Evolutionary conservation across 805 yeast species (phyloP).

Genomic region (Kuraishia ogatae): DNA sequence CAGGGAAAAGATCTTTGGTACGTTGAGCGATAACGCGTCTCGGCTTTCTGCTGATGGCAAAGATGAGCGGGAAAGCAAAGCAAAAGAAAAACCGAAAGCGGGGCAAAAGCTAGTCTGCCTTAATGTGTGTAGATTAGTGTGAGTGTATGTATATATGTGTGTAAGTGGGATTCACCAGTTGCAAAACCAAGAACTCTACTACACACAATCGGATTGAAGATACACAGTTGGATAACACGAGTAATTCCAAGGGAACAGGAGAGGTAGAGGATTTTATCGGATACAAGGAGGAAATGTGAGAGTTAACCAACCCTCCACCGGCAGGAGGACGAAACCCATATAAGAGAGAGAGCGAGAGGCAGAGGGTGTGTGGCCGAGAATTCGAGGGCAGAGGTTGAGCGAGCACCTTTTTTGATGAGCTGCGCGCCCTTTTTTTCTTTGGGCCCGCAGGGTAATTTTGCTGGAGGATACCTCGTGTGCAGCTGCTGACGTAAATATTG

Average conservation of each 20-base stretch:
- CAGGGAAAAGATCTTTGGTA: too few species aligned
- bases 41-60: background rate
- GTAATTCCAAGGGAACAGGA: too few species aligned
- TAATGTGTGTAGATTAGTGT: background rate
- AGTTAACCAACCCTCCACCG: too few species aligned
- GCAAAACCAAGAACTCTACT: background rate
- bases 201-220: too few species aligned
- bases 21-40: background rate
- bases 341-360: background rate
- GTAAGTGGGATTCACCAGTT: too few species aligned
- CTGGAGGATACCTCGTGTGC: background rate
- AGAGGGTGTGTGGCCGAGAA: background rate
- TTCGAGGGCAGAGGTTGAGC: too few species aligned
- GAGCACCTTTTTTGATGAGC: too few species aligned
- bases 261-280: background rate
- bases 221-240: too few species aligned
- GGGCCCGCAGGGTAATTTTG: background rate
- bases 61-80: background rate
- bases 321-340: too few species aligned
- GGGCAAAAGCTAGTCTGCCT: background rate
- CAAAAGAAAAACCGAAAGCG: background rate
- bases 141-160: background rate
- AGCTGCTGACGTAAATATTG: background rate
- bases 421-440: background rate
- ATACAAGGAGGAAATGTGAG: background rate